Evolutionary conservation across 78 protist genomes (phyloP), one percentile per base, ranked within the genome.

Genomic region (Pigoraptor vietnamica): DNA sequence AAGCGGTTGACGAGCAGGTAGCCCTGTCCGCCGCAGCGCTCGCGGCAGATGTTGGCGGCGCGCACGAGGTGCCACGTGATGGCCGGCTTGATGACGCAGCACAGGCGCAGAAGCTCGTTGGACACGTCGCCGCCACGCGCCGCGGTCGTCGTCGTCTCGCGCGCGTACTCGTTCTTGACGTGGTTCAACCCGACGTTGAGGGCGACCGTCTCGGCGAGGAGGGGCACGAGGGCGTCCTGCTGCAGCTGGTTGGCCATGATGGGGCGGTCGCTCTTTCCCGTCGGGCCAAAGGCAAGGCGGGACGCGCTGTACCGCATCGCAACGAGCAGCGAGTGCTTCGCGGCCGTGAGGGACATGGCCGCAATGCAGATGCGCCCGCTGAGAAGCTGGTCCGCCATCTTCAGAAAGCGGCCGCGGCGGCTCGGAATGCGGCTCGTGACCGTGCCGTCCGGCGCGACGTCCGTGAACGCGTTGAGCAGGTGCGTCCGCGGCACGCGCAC

Each of bases 221-320:
- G 92, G 32, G 81, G 87, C 36, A 93, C 0, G 35, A 95, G 93
- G 29, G 95, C 87, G 33, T 0, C 0, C 79, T 89, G 93, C 89
- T 93, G 96, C 84, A 39, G n/a, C 81, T 24, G 89, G 91, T 95
- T 91, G 82, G 93, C 94, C 33, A 95, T 25, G 37, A 93, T 32
- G 34, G 23, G 35, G 56, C 19, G 32, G 37, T 93, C 96, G 0
- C 36, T 48, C 33, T 0, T 0, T 21, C 87, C 33, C 33, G 23
- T 0, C 81, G 0, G 29, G 14, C 24, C 10, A 0, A 48, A 39
- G 67, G 93, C 95, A 40, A 39, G 55, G 33, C 96, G 87, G 40
- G 92, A 88, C 9, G 88, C 86, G 25, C 48, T 0, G 86, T 93
- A 95, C 29, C 96, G 83, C 36, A 88, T n/a, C 23, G 93, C 96